Base-by-base conservation (phyloP, 495 filamentous ascomycete species). In the Penicillium silybi region DNA sequence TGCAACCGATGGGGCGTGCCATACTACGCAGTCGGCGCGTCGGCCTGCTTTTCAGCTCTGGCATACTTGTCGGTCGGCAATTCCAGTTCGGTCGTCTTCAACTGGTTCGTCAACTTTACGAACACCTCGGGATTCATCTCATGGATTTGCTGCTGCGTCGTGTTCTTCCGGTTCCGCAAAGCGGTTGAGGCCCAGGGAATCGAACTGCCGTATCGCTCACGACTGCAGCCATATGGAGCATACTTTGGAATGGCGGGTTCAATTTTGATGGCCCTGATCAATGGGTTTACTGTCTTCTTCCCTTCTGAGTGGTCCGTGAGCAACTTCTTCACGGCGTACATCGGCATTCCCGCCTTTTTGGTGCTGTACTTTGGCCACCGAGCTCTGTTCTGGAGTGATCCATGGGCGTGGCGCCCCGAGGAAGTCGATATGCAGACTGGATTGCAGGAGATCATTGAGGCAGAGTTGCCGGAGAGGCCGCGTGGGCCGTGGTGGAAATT, bases 281-380 rank as follows among this genome's bases (percentile, higher is more conserved):
- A 83, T 58, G 84, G 84, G 6, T 86, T 85, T 60, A 74, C 76
- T 22, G 79, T 81, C 17, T 86, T 86, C 57, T 83, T 82, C 61
- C 78, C 80, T 0, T 69, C 72, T 1, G 61, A 79, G 8, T 86
- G 75, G 73, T 70, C 68, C 18, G 72, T 68, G 8, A 67, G 59
- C 43, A 71, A 58, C 37, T 87, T 87, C 61, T 67, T 87, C 43
- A 81, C 83, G 6, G 73, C 83, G 0, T 87, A 87, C 46, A 78
- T 86, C 48, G 81, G 81, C 6, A 79, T 85, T 45, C 81, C 80
- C 0, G 76, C 79, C 16, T 84, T 84, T 52, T 41, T 82, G 44
- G 49, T 72, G 20, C 67, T 86, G 37, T 86, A 83, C 57, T 61
- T 75, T n/a, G 75, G 69, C 0, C 80, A 85, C 57, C 67, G 72